Evolutionary conservation across 2,329 filamentous ascomycete genomes (phyloP), one percentile per base, ranked within the genome.

Genomic region (Dactylellina haptotyla): DNA sequence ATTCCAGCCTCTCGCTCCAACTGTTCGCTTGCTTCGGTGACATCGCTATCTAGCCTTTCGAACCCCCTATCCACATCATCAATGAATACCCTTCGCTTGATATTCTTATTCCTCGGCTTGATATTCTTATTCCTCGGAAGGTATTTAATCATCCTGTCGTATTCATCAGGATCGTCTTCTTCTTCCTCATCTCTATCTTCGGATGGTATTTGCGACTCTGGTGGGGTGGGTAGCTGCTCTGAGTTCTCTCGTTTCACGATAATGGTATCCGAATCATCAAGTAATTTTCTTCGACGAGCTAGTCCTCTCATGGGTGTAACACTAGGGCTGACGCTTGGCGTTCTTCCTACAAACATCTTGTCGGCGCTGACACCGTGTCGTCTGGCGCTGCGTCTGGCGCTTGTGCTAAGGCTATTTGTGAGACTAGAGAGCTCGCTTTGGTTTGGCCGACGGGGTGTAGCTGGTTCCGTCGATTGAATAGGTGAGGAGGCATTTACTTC

Each of bases 21-120:
- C 23, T 72, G 67, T 48, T 72, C 67, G 10, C 62, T 64, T 14
- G 56, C 67, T 12, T 72, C 59, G 1, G 37, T 72, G 28, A 50
- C 46, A 32, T 72, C 67, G 46, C 59, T 65, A 41, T 56, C 67
- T 8, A 53, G 37, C 4, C 37, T 61, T 26, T 59, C 66, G n/a
- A 59, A 16, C 3, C 23, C 26, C 10, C 14, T 26, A 4, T 46
- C 53, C 1, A 37, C 26, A 23, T 59, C 37, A n/a, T 63, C 57
- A 5, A 43, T 4, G 18, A 71, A 63, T 3, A 61, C 18, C 6
- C 53, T 45, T 12, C 58, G 46, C 16, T 65, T 72, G 8, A 39
- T 30, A 26, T 16, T 32, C 14, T 46, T 57, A 25, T n/a, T n/a
- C n/a, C n/a, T n/a, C n/a, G n/a, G n/a, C 16, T 65, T 72, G 8